Evolutionary conservation across 257 asterid genomes (phyloP), one percentile per base, ranked within the genome.

Genomic region (Przewalskia tangutica): DNA sequence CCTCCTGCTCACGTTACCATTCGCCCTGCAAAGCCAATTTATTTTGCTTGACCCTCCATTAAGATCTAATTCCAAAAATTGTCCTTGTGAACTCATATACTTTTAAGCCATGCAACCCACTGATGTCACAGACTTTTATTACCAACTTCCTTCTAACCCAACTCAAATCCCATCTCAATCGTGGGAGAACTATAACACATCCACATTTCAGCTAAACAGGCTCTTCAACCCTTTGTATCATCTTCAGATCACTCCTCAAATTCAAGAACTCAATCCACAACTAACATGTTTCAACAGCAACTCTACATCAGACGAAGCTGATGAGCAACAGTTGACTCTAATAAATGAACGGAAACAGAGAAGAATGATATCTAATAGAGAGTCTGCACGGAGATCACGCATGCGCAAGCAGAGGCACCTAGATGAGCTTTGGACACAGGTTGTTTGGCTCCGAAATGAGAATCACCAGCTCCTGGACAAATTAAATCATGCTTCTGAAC

Each of bases 361-460:
- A 36, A 85, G 98, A 79, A 95, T 93, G 98, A 92, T 95, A 32
- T 95, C 98, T 1, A 95, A 95, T 86, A 78, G 98, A 58, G 98
- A 95, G 78, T 95, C 98, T 0, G 98, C 98, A 0, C 83, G 98
- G 13, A 16, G 98, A 36, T 95, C 98, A 8, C 97, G 98, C 51
- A 93, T 95, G 98, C 94, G 98, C 18, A 95, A 93, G 84, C 97
- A 93, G 77, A 95, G 88, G 87, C 98, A 93, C 81, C 84, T 95
- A 77, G 98, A 92, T 44, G 98, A 92, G 90, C 98, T 95, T 0
- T 92, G 98, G 95, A 90, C 98, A 5, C 98, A 92, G 83, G 94
- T 95, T 13, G 87, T 91, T 9, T 91, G 93, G 91, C 94, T 95
- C 40, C 85, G 95, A 2, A 91, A 90, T 40, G 98, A 95, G 94